A percentile compares a stretch with the other conserved stretches of the same genome.
Evolutionary conservation across 2,329 filamentous ascomycete species (phyloP).

Genomic region (Fonsecaea multimorphosa): DNA sequence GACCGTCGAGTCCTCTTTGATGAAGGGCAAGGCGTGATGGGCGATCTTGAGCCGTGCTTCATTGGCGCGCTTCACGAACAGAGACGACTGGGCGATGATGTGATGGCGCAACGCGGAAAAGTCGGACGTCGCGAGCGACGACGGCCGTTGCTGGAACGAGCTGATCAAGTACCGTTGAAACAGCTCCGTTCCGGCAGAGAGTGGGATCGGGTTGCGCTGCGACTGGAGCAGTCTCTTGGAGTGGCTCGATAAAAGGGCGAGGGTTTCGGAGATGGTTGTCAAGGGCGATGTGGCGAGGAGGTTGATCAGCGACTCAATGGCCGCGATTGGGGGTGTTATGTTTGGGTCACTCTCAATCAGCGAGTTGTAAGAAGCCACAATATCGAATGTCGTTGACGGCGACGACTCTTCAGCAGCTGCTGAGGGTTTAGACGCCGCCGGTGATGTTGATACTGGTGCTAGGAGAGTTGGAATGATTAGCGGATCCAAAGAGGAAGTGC

Average conservation of each 20-base stretch:
- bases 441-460: conserved; percentile 25
- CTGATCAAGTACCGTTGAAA: conserved; percentile 93
- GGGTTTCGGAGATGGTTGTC: conserved; percentile 90
- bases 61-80: conserved; percentile 81
- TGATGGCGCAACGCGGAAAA: conserved; percentile 86
- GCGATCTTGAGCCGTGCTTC: conserved; percentile 84
- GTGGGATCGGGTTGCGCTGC: conserved; percentile 85
- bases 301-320: conserved; percentile 88
- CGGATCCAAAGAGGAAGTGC: not conserved
- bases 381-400: conserved; percentile 48
- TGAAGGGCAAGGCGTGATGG: conserved; percentile 75
- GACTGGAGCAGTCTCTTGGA: conserved; percentile 77
- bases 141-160: conserved; percentile 64
- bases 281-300: conserved; percentile 80
- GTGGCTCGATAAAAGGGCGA: conserved; percentile 80
- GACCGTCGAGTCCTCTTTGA: conserved; percentile 79
- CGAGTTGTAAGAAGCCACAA: conserved; percentile 69
- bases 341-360: conserved; percentile 74
- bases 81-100: conserved; percentile 79
- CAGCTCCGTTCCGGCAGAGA: conserved; percentile 91
- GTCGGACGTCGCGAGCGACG: conserved; percentile 58
- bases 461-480: not conserved
- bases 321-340: conserved; percentile 93
- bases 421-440: conserved; percentile 19
- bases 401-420: conserved; percentile 24